Evolutionary conservation across 495 filamentous ascomycete species (phyloP), one percentile per base, ranked within the genome.

Genomic region (Trichocladium uniseriatum): DNA sequence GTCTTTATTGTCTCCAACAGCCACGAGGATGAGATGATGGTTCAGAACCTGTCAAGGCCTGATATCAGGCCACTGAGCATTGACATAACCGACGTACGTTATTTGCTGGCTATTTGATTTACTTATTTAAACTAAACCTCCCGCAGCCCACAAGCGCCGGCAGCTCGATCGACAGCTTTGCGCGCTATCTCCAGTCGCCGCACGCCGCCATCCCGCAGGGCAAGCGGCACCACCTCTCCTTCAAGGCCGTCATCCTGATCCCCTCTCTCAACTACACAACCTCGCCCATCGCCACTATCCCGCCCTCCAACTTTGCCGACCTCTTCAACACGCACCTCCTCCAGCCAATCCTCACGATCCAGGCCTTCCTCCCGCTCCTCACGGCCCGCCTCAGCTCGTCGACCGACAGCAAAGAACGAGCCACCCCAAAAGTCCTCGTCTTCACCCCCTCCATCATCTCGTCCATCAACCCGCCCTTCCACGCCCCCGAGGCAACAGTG

Each of bases 241-340:
- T 98, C 43, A 78, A 80, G 28, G 86, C 86, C 20, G 69, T 97
- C 21, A 76, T 98, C 42, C 66, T 97, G 38, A 79, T 94, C 29
- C 84, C 84, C 1, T 78, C 80, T 11, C 73, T 83, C 24, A 79
- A 80, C 52, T 84, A 82, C 63, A 82, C 83, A 10, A 77, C 82
- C 35, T 82, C 83, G 3, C 84, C 86, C 1, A 81, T 95, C 35
- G 87, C 87, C 47, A 89, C 84, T 5, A 81, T 95, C 49, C 79
- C 88, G 8, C 79, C 86, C 0, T 84, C 83, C 16, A 76, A 78
- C 52, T 95, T 91, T 77, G 84, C 86, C 45, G 89, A 97, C 60
- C 82, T 84, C 13, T 75, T 97, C 56, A 95, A 95, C 70, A 86
- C 85, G 5, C 87, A 90, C 45, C 75, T 97, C n/a, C 77, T 97